phyloP scores from a whole-genome alignment of 352 stramenopile genomes.

The Pythium plurisporium region DNA sequence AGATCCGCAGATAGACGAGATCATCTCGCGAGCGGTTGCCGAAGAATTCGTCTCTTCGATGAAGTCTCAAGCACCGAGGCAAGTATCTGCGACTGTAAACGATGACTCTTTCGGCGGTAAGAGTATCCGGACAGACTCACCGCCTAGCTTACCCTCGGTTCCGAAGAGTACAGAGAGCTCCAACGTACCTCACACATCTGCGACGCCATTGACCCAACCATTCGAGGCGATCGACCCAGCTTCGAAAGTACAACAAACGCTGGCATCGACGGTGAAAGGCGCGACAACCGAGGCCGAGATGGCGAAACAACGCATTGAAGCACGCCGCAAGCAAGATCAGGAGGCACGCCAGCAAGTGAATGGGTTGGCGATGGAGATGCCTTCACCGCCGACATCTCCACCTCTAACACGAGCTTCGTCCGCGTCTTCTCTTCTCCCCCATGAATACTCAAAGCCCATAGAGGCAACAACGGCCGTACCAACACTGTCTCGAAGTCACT shows the following conservation, averaged over 20 bases:
- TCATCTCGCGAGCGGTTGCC: conserved; percentile 20
- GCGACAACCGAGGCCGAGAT: conserved; percentile 66
- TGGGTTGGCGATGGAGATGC: background rate
- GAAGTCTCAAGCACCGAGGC: background rate
- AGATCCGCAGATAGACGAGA: conserved; percentile 19
- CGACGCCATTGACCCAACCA: background rate
- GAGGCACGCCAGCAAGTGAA: conserved; percentile 32
- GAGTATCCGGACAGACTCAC: too few relatives aligned
- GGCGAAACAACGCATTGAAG: conserved; percentile 61
- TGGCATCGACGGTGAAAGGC: conserved; percentile 47
- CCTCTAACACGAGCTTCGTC: conserved; percentile 28
- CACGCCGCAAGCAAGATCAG: conserved; percentile 46
- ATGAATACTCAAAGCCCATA: background rate
- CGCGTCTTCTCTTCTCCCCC: conserved; percentile 20
- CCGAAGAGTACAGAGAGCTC: too few relatives aligned
- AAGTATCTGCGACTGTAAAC: background rate
- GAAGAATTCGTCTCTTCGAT: conserved; percentile 8
- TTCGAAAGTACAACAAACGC: conserved; percentile 31
- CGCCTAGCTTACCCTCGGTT: too few relatives aligned
- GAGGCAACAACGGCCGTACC: background rate
- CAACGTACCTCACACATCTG: background rate
- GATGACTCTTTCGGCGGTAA: too few relatives aligned
- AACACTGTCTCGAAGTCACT: conserved; percentile 14
- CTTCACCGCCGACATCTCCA: background rate
- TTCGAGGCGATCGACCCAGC: background rate